Evolutionary conservation across 768 basidiomycete genomes (phyloP).

Genomic region (Clavaria fumosa): DNA sequence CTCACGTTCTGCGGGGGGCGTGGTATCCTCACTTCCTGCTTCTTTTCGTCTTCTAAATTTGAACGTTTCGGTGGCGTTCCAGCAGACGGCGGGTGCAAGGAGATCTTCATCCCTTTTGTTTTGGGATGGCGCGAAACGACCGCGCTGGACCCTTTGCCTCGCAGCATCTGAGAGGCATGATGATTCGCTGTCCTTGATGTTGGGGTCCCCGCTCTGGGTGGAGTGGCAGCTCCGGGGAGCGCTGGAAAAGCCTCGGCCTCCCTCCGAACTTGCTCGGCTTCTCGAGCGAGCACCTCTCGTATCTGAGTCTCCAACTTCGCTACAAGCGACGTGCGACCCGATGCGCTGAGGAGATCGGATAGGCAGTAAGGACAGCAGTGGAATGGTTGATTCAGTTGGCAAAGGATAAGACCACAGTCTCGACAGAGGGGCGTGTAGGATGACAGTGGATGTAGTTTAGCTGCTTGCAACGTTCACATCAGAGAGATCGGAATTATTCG

Average conservation of each 20-base stretch:
- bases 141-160: too few relatives aligned
- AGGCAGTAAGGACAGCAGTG: constrained; percentile 41
- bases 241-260: constrained; percentile 43
- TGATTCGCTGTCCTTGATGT: too few relatives aligned
- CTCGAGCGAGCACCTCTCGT: constrained; percentile 26
- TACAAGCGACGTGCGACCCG: constrained; percentile 23
- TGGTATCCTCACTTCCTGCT: too few relatives aligned
- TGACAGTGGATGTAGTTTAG: constrained; percentile 43
- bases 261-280: constrained; percentile 32
- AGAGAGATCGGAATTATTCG: background rate
- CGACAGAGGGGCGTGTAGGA: constrained; percentile 37
- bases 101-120: too few relatives aligned
- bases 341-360: constrained; percentile 21
- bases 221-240: constrained; percentile 19
- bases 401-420: constrained; percentile 48
- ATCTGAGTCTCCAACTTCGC: constrained; percentile 30
- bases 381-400: constrained; percentile 37
- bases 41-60: too few relatives aligned
- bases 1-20: too few relatives aligned
- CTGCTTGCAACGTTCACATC: constrained; percentile 18
- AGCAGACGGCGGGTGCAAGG: too few relatives aligned
- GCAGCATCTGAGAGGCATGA: too few relatives aligned
- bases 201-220: too few relatives aligned
- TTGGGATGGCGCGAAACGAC: too few relatives aligned
- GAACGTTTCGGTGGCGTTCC: too few relatives aligned